Percentiles rank a stretch among this genome's conserved stretches.
Conservation (phyloP, 1,139 yeast genomes). For the Citeromyces hawaiiensis region DNA sequence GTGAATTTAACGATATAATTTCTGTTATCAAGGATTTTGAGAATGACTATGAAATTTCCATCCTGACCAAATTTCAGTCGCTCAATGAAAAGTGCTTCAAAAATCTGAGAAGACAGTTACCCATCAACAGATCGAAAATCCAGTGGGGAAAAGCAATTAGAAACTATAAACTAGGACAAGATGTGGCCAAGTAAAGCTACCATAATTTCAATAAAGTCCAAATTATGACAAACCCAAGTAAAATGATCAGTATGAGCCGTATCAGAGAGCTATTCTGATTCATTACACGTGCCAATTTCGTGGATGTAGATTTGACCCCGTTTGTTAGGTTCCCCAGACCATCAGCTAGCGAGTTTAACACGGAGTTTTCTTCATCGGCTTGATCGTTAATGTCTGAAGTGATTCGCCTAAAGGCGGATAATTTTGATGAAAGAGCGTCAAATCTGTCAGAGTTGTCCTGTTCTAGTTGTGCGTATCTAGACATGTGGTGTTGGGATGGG, state of each 20-base stretch:
- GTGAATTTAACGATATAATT: slow-evolving; percentile 20
- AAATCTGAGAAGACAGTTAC: slow-evolving; percentile 77
- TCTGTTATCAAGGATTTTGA: slow-evolving; percentile 47
- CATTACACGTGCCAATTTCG: slow-evolving; percentile 48
- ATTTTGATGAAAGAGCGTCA: slow-evolving; percentile 44
- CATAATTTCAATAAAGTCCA: slow-evolving; percentile 50
- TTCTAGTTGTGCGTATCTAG: slow-evolving; percentile 29
- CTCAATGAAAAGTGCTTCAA: slow-evolving; percentile 78
- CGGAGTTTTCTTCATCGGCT: slow-evolving; percentile 38
- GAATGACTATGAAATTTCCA: slow-evolving; percentile 39
- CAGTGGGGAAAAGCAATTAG: slow-evolving; percentile 95
- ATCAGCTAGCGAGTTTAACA: slow-evolving; percentile 43
- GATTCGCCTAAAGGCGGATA: slow-evolving; percentile 44
- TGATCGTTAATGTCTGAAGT: slow-evolving; percentile 53
- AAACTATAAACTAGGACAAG: slow-evolving; percentile 78
- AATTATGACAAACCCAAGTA: slow-evolving; percentile 47
- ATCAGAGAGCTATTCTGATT: slow-evolving; percentile 42
- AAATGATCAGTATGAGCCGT: slow-evolving; percentile 44
- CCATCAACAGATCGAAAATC: slow-evolving; percentile 81
- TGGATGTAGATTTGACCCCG: slow-evolving; percentile 53
- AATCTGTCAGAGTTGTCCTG: slow-evolving; percentile 45
- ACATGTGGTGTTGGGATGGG: slow-evolving; percentile 16
- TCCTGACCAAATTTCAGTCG: slow-evolving; percentile 53
- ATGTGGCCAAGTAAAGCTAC: slow-evolving; percentile 23
- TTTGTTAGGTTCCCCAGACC: slow-evolving; percentile 48